phyloP scores from a whole-genome alignment of 2,329 filamentous ascomycete genomes.

The Colletotrichum melonis region DNA sequence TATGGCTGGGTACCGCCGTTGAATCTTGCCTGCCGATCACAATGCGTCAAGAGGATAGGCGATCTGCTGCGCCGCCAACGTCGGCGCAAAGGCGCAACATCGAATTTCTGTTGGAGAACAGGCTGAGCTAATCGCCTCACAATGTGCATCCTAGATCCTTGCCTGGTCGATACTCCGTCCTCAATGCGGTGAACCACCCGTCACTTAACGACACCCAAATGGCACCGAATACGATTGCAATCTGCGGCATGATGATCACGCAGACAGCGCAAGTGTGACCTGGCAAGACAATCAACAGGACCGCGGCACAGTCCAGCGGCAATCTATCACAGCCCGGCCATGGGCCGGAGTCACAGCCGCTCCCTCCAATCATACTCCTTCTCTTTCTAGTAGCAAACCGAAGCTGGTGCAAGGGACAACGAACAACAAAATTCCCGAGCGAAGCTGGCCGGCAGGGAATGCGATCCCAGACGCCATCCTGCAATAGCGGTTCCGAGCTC shows the following conservation, averaged over 20 bases:
- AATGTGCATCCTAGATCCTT: slow-evolving; percentile 7
- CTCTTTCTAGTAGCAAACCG: slow-evolving; percentile 14
- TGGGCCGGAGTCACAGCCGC: background rate
- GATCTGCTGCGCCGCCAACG: background rate
- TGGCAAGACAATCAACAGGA: background rate
- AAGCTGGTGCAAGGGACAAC: slow-evolving; percentile 4
- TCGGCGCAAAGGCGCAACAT: background rate
- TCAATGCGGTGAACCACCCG: background rate
- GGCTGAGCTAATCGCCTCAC: background rate
- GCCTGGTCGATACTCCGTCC: background rate
- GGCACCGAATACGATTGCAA: background rate
- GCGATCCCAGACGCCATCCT: slow-evolving; percentile 15
- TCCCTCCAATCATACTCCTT: slow-evolving; percentile 13
- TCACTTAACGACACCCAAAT: background rate
- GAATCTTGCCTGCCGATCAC: slow-evolving; percentile 11
- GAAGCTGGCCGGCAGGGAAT: slow-evolving; percentile 13
- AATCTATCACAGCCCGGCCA: background rate
- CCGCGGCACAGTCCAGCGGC: slow-evolving; percentile 10
- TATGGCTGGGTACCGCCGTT: slow-evolving; percentile 5
- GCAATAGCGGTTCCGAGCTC: slow-evolving; percentile 28
- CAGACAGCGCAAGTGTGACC: background rate
- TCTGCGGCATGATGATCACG: slow-evolving; percentile 13
- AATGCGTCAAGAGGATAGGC: slow-evolving; percentile 4
- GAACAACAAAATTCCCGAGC: slow-evolving; percentile 26
- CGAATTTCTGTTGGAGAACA: background rate